phyloP scores from a whole-genome alignment of 768 basidiomycete genomes.

The Podaxis sp. region DNA sequence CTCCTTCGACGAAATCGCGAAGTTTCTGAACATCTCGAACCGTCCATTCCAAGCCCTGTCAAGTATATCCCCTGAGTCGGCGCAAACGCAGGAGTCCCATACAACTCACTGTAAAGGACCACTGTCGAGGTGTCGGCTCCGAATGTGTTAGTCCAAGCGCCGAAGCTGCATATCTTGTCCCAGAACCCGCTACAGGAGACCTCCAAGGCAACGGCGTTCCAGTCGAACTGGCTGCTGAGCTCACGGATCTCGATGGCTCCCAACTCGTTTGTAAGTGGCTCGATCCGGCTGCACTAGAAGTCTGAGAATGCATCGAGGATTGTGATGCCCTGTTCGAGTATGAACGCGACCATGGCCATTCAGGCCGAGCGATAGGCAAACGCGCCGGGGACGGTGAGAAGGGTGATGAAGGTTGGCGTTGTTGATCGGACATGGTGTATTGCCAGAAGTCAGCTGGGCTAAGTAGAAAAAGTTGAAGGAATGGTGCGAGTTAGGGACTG shows the following conservation, averaged over 20 bases:
- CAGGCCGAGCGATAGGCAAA: slow-evolving; percentile 49
- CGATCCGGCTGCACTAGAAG: slow-evolving; percentile 22
- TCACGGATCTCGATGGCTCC: slow-evolving; percentile 27
- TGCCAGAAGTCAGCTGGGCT: neutral
- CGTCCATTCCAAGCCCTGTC: slow-evolving; percentile 72
- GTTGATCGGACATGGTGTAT: slow-evolving; percentile 36
- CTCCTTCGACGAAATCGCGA: slow-evolving; percentile 54
- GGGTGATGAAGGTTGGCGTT: slow-evolving; percentile 34
- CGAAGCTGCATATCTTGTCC: slow-evolving; percentile 18
- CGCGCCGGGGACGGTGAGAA: slow-evolving; percentile 46
- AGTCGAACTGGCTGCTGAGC: slow-evolving; percentile 24
- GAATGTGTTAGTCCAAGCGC: slow-evolving; percentile 32
- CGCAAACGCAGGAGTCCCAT: neutral
- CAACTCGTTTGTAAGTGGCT: slow-evolving; percentile 25
- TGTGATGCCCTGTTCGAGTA: slow-evolving; percentile 30
- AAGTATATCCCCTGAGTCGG: slow-evolving; percentile 3
- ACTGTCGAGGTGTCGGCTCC: slow-evolving; percentile 54
- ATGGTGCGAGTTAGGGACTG: neutral
- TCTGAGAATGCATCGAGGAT: slow-evolving; percentile 30
- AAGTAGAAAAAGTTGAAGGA: neutral
- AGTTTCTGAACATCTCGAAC: slow-evolving; percentile 58
- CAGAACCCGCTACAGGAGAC: slow-evolving; percentile 18
- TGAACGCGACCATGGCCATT: slow-evolving; percentile 57
- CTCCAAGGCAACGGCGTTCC: slow-evolving; percentile 19
- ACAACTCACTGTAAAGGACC: slow-evolving; percentile 57